Evolutionary conservation across 23 red algal genomes (phyloP).

Genomic region (Chondrus crispus): DNA sequence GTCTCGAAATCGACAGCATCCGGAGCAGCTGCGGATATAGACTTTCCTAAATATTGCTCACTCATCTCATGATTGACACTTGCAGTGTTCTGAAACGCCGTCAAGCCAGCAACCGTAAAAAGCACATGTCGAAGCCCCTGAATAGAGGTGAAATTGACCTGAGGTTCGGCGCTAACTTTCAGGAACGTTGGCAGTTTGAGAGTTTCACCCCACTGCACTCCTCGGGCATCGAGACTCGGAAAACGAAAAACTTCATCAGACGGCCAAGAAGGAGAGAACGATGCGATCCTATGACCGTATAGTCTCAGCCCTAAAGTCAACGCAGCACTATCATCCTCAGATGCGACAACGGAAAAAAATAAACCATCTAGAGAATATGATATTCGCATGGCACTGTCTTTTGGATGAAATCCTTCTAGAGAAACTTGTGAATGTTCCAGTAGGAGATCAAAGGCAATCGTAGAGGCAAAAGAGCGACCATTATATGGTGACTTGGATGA

Average conservation of each 20-base stretch:
- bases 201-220: constrained; percentile 55
- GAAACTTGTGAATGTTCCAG: constrained; percentile 43
- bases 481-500: neutral
- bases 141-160: constrained; percentile 40
- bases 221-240: constrained; percentile 53
- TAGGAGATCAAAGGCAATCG: constrained; percentile 35
- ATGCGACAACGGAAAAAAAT: constrained; percentile 58
- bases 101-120: constrained; percentile 46
- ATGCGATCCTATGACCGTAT: constrained; percentile 43
- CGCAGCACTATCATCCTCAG: constrained; percentile 56
- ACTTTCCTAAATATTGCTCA: neutral
- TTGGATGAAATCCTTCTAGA: constrained; percentile 50
- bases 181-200: constrained; percentile 36
- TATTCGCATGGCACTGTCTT: constrained; percentile 37
- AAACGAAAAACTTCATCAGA: constrained; percentile 39
- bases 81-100: constrained; percentile 44
- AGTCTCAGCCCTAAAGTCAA: constrained; percentile 35
- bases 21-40: neutral
- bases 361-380: constrained; percentile 40
- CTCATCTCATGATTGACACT: neutral
- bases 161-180: constrained; percentile 46
- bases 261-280: constrained; percentile 34
- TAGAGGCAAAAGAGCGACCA: constrained; percentile 4
- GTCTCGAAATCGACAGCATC: neutral
- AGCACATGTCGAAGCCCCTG: constrained; percentile 63